Evolutionary conservation across 768 basidiomycete species (phyloP).

Genomic region (Glaciozyma antarctica): DNA sequence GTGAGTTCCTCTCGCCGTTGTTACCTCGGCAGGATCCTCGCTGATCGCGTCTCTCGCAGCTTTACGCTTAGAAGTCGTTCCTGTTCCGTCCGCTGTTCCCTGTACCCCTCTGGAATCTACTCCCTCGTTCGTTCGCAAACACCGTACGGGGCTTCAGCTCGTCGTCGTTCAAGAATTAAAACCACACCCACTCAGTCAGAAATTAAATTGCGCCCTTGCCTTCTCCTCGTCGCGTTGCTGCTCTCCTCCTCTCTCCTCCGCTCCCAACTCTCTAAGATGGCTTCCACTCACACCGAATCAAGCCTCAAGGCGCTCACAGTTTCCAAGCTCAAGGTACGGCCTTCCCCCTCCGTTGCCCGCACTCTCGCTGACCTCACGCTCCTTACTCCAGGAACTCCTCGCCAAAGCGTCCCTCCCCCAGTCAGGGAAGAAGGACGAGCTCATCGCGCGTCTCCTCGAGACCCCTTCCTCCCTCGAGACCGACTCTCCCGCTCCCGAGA

Average conservation of each 20-base stretch:
- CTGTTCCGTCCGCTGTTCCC: neutral
- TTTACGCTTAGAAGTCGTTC: conserved; percentile 15
- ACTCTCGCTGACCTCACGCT: neutral
- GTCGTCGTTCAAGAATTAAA: too few species aligned
- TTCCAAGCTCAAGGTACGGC: conserved; percentile 33
- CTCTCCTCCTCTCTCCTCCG: neutral
- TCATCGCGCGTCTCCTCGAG: conserved; percentile 34
- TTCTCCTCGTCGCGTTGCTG: neutral
- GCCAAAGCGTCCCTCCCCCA: conserved; percentile 22
- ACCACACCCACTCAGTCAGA: too few species aligned
- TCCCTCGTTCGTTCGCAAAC: too few species aligned
- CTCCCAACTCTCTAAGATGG: neutral
- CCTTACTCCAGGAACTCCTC: conserved; percentile 24
- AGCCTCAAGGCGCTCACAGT: conserved; percentile 35
- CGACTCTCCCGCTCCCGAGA: neutral
- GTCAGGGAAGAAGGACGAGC: conserved; percentile 36
- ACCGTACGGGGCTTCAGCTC: too few species aligned
- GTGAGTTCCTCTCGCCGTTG: conserved; percentile 3
- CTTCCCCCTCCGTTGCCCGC: neutral
- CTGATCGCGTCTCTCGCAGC: conserved; percentile 1
- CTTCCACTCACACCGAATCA: conserved; percentile 11
- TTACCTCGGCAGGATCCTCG: neutral
- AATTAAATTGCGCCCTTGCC: too few species aligned
- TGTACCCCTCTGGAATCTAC: neutral
- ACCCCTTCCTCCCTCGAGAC: conserved; percentile 4